Conservation (phyloP, 1,284 basidiomycete species). For the Golubevia pallescens region DNA sequence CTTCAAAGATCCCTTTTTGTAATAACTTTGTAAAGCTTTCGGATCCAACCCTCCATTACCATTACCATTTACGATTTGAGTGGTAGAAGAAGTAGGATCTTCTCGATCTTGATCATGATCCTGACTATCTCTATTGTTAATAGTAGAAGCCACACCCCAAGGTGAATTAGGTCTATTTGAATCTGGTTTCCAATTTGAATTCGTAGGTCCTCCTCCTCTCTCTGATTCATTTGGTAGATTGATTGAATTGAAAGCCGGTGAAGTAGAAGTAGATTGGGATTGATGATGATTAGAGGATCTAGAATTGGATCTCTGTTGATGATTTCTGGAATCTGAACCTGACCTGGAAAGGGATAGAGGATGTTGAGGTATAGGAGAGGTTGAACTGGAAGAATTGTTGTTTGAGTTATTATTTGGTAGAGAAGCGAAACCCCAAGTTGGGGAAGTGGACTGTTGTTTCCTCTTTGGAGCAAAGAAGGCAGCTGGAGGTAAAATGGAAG, state of each 20-base stretch:
- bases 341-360: too few species aligned
- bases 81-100: not conserved
- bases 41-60: not conserved
- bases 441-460: slow-evolving; percentile 11
- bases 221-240: not conserved
- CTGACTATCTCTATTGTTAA: not conserved
- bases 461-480: slow-evolving; percentile 41
- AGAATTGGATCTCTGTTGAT: too few species aligned
- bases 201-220: not conserved
- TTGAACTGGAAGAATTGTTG: slow-evolving; percentile 5
- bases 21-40: not conserved
- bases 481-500: slow-evolving; percentile 36
- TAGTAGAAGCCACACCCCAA: not conserved
- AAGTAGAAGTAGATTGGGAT: not conserved
- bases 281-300: too few species aligned
- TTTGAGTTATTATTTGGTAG: not conserved
- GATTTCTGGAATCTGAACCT: too few species aligned
- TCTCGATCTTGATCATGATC: not conserved
- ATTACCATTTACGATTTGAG: too few species aligned
- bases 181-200: not conserved
- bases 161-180: not conserved
- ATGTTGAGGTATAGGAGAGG: not conserved
- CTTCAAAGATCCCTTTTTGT: not conserved
- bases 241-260: not conserved
- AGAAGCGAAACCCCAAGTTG: not conserved